Evolutionary conservation across 768 basidiomycete genomes (phyloP), one percentile per base, ranked within the genome.

Genomic region (Cystobasidium onofrii): DNA sequence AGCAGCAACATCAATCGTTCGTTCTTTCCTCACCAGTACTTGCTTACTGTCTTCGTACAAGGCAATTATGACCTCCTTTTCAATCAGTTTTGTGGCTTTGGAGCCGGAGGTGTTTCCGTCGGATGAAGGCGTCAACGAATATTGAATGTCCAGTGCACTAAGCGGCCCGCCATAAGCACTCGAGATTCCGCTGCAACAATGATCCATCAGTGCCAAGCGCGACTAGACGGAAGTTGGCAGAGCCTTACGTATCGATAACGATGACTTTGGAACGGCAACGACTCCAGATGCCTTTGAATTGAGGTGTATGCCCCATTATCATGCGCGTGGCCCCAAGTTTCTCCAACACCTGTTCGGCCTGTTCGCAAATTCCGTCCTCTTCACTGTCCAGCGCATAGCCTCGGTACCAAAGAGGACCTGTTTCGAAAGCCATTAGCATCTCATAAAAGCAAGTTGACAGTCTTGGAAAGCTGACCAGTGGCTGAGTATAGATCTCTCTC

Each of bases 261-360:
- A 98, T 88, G 54, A 97, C 87, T 78, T 90, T 92, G n/a, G 91
- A 93, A 44, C 87, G 84, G 79, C 96, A 99, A 73, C 93, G 84
- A 4, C 90, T 86, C 1, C 90, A 87, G 61, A 97, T 94, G 76
- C 86, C 86, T 85, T 91, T 84, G 77, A 96, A 92, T 80, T 94
- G 85, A 0, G 96, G 95, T 0, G 96, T 98, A 81, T 98, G 96
- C 0, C 95, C 95, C 92, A 96, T 93, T 55, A 99, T 86, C 87
- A 94, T 88, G 77, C 92, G 84, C 73, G 91, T 83, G 31, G 90
- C 93, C 0, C 92, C 92, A 0, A 91, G 88, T 80, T 85, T 86
- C 36, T 84, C 79, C 64, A 91, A 82, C 20, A 94, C 88, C 29
- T 83, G 81, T 73, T 90, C 88, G 0, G 92, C 92, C 41, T 86